Evolutionary conservation across 352 stramenopile species (phyloP).

Genomic region (Pythium diclinum): DNA sequence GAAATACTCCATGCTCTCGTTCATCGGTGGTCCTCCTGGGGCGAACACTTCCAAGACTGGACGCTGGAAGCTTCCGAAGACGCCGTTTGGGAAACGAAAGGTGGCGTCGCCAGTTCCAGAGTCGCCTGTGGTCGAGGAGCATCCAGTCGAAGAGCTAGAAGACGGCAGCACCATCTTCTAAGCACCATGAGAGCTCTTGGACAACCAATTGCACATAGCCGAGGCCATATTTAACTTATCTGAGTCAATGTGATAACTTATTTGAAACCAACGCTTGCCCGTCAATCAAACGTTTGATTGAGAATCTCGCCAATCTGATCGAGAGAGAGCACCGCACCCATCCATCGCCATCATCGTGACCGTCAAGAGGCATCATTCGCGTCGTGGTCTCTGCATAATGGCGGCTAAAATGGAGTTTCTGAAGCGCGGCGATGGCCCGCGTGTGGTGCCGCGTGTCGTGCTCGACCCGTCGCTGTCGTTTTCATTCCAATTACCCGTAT

Average conservation of each 20-base stretch:
- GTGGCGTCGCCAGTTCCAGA: neutral
- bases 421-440: slow-evolving; percentile 12
- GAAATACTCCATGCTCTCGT: slow-evolving; percentile 16
- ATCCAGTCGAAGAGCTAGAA: slow-evolving; percentile 13
- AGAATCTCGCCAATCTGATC: slow-evolving; percentile 8
- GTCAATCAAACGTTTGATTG: slow-evolving; percentile 29
- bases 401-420: slow-evolving; percentile 25
- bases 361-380: neutral
- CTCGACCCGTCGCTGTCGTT: slow-evolving; percentile 27
- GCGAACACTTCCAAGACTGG: slow-evolving; percentile 25
- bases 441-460: slow-evolving; percentile 13
- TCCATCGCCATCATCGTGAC: neutral
- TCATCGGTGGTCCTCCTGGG: neutral
- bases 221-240: neutral
- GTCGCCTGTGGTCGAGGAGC: neutral
- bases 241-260: slow-evolving; percentile 14
- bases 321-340: slow-evolving; percentile 1
- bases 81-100: slow-evolving; percentile 29
- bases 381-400: slow-evolving; percentile 7
- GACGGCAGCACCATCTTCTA: slow-evolving; percentile 11
- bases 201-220: neutral
- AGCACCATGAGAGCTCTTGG: too few species aligned
- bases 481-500: slow-evolving; percentile 23
- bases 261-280: neutral
- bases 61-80: slow-evolving; percentile 27